Conservation (phyloP, 1,284 basidiomycete species). For the Sporisorium sorghi region DNA sequence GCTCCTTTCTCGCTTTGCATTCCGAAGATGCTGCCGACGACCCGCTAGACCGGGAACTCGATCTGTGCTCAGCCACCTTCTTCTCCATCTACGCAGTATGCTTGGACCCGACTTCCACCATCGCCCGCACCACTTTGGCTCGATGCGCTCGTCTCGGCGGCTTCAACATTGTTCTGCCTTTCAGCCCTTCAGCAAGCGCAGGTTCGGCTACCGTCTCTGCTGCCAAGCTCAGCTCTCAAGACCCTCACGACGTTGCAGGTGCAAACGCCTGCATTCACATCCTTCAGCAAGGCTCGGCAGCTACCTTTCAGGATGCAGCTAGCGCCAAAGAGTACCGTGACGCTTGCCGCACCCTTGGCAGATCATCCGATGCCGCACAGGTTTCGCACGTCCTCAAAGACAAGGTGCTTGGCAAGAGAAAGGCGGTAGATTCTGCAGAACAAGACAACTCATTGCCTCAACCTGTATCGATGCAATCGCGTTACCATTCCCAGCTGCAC, state of each 20-base stretch:
- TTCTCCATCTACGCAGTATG: constrained; percentile 58
- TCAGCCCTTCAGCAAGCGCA: constrained; percentile 54
- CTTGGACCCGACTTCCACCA: constrained; percentile 43
- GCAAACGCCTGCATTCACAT: constrained; percentile 62
- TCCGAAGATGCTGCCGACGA: constrained; percentile 8
- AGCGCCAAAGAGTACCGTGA: constrained; percentile 61
- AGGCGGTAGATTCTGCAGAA: constrained; percentile 13
- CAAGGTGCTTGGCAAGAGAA: constrained; percentile 42
- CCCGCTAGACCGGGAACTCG: constrained; percentile 37
- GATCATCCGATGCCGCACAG: constrained; percentile 56
- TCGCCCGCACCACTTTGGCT: constrained; percentile 52
- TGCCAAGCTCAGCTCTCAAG: constrained; percentile 38
- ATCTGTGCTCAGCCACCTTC: constrained; percentile 59
- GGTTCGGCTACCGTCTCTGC: constrained; percentile 32
- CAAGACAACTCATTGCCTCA: constrained; percentile 7
- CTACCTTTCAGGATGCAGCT: constrained; percentile 54
- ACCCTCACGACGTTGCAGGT: constrained; percentile 43
- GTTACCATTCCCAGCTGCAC: constrained; percentile 47
- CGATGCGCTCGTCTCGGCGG: constrained; percentile 60
- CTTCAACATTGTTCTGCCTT: constrained; percentile 57
- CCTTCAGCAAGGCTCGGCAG: constrained; percentile 55
- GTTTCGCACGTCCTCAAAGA: constrained; percentile 28
- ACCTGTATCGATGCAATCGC: constrained; percentile 16
- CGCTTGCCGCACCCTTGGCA: constrained; percentile 54
- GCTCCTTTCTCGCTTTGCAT: constrained; percentile 31